Base-by-base conservation (phyloP, 345 rosid species). In the Punica granatum region DNA sequence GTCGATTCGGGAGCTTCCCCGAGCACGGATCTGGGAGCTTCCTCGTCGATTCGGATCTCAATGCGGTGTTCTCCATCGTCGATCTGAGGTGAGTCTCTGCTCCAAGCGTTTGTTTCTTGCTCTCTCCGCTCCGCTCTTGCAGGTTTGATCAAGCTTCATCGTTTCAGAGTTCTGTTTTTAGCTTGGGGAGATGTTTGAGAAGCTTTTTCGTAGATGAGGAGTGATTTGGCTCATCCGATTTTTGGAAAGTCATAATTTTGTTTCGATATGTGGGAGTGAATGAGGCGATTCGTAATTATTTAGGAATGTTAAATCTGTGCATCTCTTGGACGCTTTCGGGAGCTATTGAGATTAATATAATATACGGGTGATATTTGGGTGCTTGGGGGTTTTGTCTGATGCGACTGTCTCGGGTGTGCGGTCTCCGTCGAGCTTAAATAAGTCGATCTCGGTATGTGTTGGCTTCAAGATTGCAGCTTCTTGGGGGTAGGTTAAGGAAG, bases 51-150 rank as follows among this genome's bases (percentile, higher is more conserved):
- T n/a, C 26, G 12, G 58, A 51, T 51, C 30, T 51, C 30, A 51
- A 51, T 51, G 58, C 58, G 13, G 58, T 51, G 58, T 51, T 51
- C 58, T 51, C 28, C 58, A 21, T 51, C 30, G 58, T 51, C 58
- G 58, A 23, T 51, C 58, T 51, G 28, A 51, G 58, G 28, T 51
- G 28, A 51, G 58, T 51, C 13, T 23, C 58, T 10, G 58, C 21
- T 41, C 15, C 14, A 11, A 41, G 44, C 44, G 14, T 9, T 6
- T 13, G 44, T 11, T 41, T n/a, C 44, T 2, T 11, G 14, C 44
- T 41, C 21, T 46, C 21, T 43, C 14, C 48, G 3, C 48, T 43
- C 0, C 3, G 48, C 16, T n/a, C n/a, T n/a, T n/a, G n/a, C n/a
- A n/a, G n/a, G n/a, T n/a, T n/a, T n/a, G n/a, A n/a, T n/a, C 11